Evolutionary conservation across 495 filamentous ascomycete species (phyloP).

Genomic region (Cercophora samala): DNA sequence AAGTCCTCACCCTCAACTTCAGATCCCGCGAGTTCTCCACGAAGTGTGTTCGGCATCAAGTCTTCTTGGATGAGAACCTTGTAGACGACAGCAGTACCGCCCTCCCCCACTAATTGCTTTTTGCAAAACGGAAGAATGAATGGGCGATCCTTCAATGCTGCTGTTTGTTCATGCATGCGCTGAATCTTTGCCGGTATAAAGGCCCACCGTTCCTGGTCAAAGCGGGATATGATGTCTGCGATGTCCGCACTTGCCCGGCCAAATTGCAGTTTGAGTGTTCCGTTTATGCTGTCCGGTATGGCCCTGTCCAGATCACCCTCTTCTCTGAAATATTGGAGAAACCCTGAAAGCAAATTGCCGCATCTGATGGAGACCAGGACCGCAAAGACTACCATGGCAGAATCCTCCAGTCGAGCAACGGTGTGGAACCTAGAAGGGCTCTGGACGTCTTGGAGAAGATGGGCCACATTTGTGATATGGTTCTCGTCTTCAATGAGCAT

Average conservation of each 20-base stretch:
- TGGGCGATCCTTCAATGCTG: background rate
- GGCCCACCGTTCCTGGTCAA: slow-evolving; percentile 28
- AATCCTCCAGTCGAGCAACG: background rate
- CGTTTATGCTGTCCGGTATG: background rate
- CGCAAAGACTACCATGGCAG: background rate
- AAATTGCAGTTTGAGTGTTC: background rate
- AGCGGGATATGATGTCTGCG: slow-evolving; percentile 24
- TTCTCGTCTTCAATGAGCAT: background rate
- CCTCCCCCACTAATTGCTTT: slow-evolving; percentile 28
- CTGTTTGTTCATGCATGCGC: slow-evolving; percentile 5
- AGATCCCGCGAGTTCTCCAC: background rate
- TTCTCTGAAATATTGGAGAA: background rate
- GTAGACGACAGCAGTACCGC: slow-evolving; percentile 36
- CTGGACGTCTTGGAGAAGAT: background rate
- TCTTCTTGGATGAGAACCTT: slow-evolving; percentile 34
- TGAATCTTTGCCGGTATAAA: slow-evolving; percentile 17
- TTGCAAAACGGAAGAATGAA: slow-evolving; percentile 34
- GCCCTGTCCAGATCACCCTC: background rate
- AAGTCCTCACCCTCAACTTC: background rate
- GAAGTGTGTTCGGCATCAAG: slow-evolving; percentile 25
- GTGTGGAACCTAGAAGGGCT: background rate
- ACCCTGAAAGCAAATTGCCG: background rate
- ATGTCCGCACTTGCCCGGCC: background rate
- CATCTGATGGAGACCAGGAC: background rate
- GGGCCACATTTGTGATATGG: background rate